Base-by-base conservation (phyloP, 768 basidiomycete genomes). In the Russula lepida region DNA sequence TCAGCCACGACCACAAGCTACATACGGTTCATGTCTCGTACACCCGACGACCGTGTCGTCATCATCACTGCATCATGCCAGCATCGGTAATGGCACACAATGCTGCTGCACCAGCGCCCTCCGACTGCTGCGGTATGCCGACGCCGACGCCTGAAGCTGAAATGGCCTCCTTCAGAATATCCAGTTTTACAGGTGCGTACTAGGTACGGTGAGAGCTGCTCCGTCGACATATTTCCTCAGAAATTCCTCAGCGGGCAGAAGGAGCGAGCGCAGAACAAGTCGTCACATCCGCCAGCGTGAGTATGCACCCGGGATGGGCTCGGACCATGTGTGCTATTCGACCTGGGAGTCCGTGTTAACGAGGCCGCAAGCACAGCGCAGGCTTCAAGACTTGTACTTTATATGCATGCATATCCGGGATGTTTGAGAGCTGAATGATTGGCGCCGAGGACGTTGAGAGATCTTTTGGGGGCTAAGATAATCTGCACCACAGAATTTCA, bases 201-300 rank as follows among this genome's bases (percentile, higher is more conserved):
- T 80, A 86, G 95, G 93, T 7, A 89, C 81, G 56, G 85, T 84
- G 70, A 98, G 82, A 59, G 97, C 95, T 23, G 90, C 89, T 41
- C 89, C 89, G 47, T 82, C 74, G 37, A 91, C 78, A 32, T 82
- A 80, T 69, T 83, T 85, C 13, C 93, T 92, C 13, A 98, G 81
- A 74, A 95, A 98, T 71, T 93, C 92, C 66, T 86, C 83, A 6
- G 95, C 95, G 37, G 91, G 94, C 64, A 88, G 79, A 62, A 92
- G 74, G 33, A 99, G 84, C 3, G 89, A 91, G 55, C 78, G 77
- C 41, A 99, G 79, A 81, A 95, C 97, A 68, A 94, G 87, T 81
- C 30, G 90, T 83, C 12, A 87, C 89, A 69, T 98, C 93, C 19
- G 85, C 83, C 3, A 88, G 86, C 48, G 90, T 90, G 27, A 98